Base-by-base conservation (phyloP, 2,329 filamentous ascomycete genomes). In the Paracorniculantispora psalliotae region DNA sequence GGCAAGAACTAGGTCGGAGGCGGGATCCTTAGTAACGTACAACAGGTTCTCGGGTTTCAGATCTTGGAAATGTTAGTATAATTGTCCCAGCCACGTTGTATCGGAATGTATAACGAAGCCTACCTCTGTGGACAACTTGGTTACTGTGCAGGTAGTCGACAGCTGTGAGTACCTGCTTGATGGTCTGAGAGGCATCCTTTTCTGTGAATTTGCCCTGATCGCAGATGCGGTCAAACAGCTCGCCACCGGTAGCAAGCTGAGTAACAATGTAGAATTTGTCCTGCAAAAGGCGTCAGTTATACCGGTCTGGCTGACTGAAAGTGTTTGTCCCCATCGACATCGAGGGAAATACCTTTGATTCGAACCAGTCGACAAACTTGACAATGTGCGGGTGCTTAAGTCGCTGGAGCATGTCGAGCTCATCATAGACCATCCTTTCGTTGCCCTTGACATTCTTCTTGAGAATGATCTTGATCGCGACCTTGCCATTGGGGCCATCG, bases 201-300 rank as follows among this genome's bases (percentile, higher is more conserved):
- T 99, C 94, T 15, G 94, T 99, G 77, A 97, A 99, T 72, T 91
- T 96, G 67, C 94, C 96, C 75, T 96, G 90, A 71, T 97, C 92
- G 77, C 94, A 99, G 68, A 99, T 99, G 59, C 96, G 88, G 71
- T 99, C 94, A 74, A 99, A 99, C 63, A 99, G 79, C 77, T 99
- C 94, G 72, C 94, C 94, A 65, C 94, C 94, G 0, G 91, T 96
- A 44, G 94, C 94, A 59, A 99, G 82, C 75, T 99, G 89, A 33
- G 94, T 99, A 67, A 99, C 92, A 67, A 99, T 97, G 75, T 99
- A 99, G 79, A 96, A 99, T 80, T 99, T 99, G 80, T 99, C 94
- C 92, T 96, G 49, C 26, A 54, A 28, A 23, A n/a, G 59, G 39
- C 13, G 59, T 58, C 28, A 61, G 55, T 43, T 13, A 49, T 28